Conservation (phyloP, 2,329 filamentous ascomycete species). For the Trichocomaceae sp. region DNA sequence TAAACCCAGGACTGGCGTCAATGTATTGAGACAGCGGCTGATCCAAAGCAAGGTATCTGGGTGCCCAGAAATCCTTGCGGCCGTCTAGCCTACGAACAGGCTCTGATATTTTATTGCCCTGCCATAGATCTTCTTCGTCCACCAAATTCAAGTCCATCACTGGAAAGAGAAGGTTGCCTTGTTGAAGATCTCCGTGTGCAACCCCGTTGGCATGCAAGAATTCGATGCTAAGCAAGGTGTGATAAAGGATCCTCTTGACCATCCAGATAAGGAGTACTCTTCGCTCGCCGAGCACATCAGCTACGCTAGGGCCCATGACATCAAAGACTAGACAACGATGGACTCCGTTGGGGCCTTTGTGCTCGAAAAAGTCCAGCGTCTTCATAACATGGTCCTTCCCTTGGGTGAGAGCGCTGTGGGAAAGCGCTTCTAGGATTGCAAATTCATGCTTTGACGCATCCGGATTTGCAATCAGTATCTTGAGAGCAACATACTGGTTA, state of each 20-base stretch:
- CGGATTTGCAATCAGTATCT: constrained; percentile 24
- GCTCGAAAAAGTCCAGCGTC: constrained; percentile 22
- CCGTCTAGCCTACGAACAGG: constrained; percentile 23
- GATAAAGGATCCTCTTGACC: neutral
- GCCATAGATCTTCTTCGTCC: constrained; percentile 17
- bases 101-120: constrained; percentile 19
- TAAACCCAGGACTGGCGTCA: too few relatives aligned
- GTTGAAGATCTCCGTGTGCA: constrained; percentile 22
- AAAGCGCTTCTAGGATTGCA: constrained; percentile 15
- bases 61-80: too few relatives aligned
- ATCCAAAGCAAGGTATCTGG: constrained; percentile 22
- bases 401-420: constrained; percentile 11
- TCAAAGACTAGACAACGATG: constrained; percentile 28
- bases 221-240: constrained; percentile 14
- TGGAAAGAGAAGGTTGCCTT: constrained; percentile 20
- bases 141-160: constrained; percentile 16
- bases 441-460: constrained; percentile 16
- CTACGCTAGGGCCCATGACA: constrained; percentile 24
- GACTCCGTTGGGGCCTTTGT: constrained; percentile 26
- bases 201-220: constrained; percentile 21
- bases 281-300: constrained; percentile 19
- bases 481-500: constrained; percentile 25
- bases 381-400: constrained; percentile 15
- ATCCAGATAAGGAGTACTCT: constrained; percentile 16
- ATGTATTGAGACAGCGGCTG: constrained; percentile 23